Base-by-base conservation (phyloP, 78 protist genomes). In the Dictyostelium citrinum region DNA sequence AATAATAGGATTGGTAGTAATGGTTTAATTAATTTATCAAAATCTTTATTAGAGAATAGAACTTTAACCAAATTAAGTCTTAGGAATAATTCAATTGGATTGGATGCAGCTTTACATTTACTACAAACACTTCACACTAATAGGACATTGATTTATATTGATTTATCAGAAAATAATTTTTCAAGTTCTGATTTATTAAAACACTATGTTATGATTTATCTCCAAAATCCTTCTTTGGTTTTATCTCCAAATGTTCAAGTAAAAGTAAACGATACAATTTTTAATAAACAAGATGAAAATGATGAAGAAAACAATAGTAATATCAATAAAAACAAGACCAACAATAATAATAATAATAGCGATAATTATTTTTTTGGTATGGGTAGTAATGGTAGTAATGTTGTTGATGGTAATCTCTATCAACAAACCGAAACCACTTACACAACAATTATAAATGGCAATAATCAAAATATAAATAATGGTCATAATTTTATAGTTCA, bases 1-100 rank as follows among this genome's bases (percentile, higher is more conserved):
- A 20, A 76, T 41, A 85, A 85, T 60, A 55, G 39, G 49, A 85
- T 85, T 76, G 83, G 71, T 14, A 61, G 31, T 5, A 37, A 17
- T n/a, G 91, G 91, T 12, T 27, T 61, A 31, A 51, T 17, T 24
- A 35, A 16, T 6, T 14, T 85, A 9, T 51, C 91, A 24, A 22
- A 76, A 29, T 58, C 91, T 22, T 71, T 85, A 24, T 5, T 60
- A 0, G 37, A n/a, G 37, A 83, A 85, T 14, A 20, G 55, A 22
- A 77, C 61, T 12, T 43, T 77, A 45, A n/a, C 45, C 46, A 33
- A 58, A 24, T 14, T 77, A 17, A 12, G 24, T 22, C 8, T 45
- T 6, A 77, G 14, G 0, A 39, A 77, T n/a, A 77, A 77, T 77
- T 27, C 22, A 39, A 77, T 77, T 45, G 29, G 33, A 4, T 39